Evolutionary conservation across 2,329 filamentous ascomycete genomes (phyloP).

Genomic region (Byssoonygena ceratinophila): DNA sequence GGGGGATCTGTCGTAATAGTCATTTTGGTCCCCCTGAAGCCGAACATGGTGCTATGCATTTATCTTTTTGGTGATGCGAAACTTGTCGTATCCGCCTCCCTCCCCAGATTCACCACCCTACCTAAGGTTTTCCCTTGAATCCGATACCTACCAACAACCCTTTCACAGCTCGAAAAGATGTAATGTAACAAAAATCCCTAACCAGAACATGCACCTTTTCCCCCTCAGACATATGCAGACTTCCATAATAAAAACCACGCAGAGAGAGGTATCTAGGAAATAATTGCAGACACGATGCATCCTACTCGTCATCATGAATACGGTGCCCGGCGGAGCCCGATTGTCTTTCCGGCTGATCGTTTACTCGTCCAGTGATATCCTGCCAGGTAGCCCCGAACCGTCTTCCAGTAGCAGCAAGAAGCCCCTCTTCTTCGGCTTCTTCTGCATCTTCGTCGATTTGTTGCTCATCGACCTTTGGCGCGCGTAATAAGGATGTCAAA

Average conservation of each 20-base stretch:
- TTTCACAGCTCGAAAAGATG: too few species aligned
- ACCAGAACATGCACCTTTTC: neutral
- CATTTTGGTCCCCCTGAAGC: too few species aligned
- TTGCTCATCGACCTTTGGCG: conserved; percentile 63
- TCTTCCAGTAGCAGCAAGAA: conserved; percentile 71
- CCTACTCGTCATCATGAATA: conserved; percentile 5
- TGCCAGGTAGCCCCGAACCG: conserved; percentile 81
- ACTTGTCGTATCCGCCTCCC: too few species aligned
- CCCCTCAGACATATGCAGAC: neutral
- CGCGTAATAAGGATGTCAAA: conserved; percentile 64
- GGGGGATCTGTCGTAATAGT: too few species aligned
- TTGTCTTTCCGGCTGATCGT: conserved; percentile 3
- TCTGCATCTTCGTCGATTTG: conserved; percentile 82
- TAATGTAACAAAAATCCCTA: neutral
- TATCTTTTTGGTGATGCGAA: too few species aligned
- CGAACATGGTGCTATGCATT: too few species aligned
- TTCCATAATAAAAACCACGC: neutral
- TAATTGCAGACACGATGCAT: neutral
- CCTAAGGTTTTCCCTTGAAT: too few species aligned
- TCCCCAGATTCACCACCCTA: too few species aligned
- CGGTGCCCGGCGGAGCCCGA: conserved; percentile 10
- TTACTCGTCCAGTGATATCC: conserved; percentile 59
- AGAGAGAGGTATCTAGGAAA: neutral
- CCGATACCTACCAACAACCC: too few species aligned
- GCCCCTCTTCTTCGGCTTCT: conserved; percentile 83